Evolutionary conservation across 345 rosid species (phyloP), one percentile per base, ranked within the genome.

Genomic region (Bruguiera gymnorhiza): DNA sequence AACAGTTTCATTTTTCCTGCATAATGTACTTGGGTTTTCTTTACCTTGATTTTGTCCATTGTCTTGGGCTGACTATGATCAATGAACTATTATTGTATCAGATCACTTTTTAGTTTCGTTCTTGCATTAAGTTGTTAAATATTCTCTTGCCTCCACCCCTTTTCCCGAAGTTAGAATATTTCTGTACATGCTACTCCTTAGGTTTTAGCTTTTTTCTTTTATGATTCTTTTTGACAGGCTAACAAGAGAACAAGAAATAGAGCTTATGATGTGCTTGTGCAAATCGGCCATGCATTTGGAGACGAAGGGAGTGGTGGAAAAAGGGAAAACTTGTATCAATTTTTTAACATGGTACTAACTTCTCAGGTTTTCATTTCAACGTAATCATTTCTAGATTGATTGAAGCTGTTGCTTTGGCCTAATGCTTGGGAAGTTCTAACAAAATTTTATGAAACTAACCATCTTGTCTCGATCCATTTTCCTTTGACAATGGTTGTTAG

Each of bases 161-260:
- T 29, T 20, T 65, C 34, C 20, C 16, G 55, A 64, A 46, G 56
- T 20, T 43, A 11, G 50, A 27, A 31, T 36, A 8, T 63, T 48
- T n/a, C 4, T n/a, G n/a, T 39, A 31, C 53, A 39, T 37, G 53
- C 19, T 48, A 24, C 23, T 3, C 16, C 54, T 43, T 23, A 27
- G 18, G 24, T 6, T 54, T n/a, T 10, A n/a, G 9, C 13, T 21
- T 20, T 18, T 19, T 19, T n/a, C 60, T 56, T 56, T 56, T 56
- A 48, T 69, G 64, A 51, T 60, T 60, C 65, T 53, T 29, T 48
- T 79, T 43, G 18, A 64, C 85, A 95, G 99, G 90, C 86, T 48
- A 95, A 90, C 75, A 92, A 87, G 73, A 92, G 81, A 79, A 92
- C 97, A 31, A 95, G 99, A 85, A 92, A 80, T 81, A 92, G 96